Evolutionary conservation across 768 basidiomycete genomes (phyloP), one percentile per base, ranked within the genome.

Genomic region (Hygrophorus russula): DNA sequence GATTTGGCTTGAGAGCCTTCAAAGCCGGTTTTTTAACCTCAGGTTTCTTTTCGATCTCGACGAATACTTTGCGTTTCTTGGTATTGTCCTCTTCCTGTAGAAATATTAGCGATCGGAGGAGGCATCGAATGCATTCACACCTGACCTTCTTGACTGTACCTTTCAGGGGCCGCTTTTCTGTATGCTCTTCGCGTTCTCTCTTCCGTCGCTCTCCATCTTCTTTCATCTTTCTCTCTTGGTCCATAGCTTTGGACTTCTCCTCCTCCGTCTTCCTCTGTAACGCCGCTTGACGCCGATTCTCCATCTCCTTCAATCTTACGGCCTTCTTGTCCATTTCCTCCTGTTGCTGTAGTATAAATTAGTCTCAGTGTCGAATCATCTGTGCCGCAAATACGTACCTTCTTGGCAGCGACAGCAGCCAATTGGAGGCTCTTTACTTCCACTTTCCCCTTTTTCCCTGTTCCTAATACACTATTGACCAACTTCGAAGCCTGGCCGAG

Each of bases 371-470:
- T 28, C 42, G 34, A 19, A 6, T 17, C 36, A 9, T 13, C 9
- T 39, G 13, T 1, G 15, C 30, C 20, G 43, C 3, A 38, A 51
- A 41, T 8, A 54, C 67, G n/a, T 13, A 91, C 92, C 81, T 83
- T 94, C 68, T 89, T 93, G 2, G 88, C 89, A 2, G 78, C 86
- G 13, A 74, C 74, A 0, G 87, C 84, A 12, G 91, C 89, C 47
- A 81, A 71, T 54, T 88, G 84, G 24, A 91, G 57, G 38, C 81
- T 86, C 67, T 89, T 91, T 33, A 88, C 76, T 54, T 87, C 82
- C 6, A 77, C 67, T 52, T 83, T 83, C 34, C 58, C 68, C 56
- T 86, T 89, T 67, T 84, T 89, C 47, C 69, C 66, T 6, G 70
- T 71, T 5, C 83, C 78, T 42, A 87, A 64, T 45, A 84, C 74